Percentiles rank a stretch among this genome's conserved stretches.
Conservation (phyloP, 2,329 filamentous ascomycete genomes). For the Aspergillus puulaauensis region DNA sequence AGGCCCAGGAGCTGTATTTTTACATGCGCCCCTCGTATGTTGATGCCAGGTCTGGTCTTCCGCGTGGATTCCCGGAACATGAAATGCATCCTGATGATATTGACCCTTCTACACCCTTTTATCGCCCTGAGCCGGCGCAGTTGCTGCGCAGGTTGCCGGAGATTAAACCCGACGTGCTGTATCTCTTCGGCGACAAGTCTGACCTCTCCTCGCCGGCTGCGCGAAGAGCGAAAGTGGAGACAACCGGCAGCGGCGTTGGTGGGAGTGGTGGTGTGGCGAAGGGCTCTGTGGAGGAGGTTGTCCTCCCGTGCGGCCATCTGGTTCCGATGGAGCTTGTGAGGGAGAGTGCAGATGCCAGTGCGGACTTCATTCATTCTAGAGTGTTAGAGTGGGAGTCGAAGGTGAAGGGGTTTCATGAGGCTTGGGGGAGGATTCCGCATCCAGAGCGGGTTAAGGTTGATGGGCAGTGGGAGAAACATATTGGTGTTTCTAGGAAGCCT, state of each 20-base stretch:
- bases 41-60: slow-evolving; percentile 6
- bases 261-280: slow-evolving; percentile 53
- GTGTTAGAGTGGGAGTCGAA: neutral
- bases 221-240: slow-evolving; percentile 29
- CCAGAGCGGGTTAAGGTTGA: neutral
- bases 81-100: slow-evolving; percentile 36
- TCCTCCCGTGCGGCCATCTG: slow-evolving; percentile 12
- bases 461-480: slow-evolving; percentile 1
- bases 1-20: slow-evolving; percentile 69
- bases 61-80: slow-evolving; percentile 1
- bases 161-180: slow-evolving; percentile 32
- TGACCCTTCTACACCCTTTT: slow-evolving; percentile 25
- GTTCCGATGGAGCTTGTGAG: slow-evolving; percentile 7
- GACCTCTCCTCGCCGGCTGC: slow-evolving; percentile 18
- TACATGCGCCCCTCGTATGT: slow-evolving; percentile 31
- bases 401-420: neutral
- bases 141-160: slow-evolving; percentile 29
- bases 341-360: neutral
- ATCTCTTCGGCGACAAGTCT: slow-evolving; percentile 27
- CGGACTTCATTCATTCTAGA: neutral
- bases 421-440: neutral
- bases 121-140: slow-evolving; percentile 29
- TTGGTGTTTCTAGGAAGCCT: neutral
- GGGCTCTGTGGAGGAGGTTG: slow-evolving; percentile 23
- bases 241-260: slow-evolving; percentile 31